Percentiles rank a stretch among this genome's conserved stretches.
phyloP scores from a whole-genome alignment of 1,284 basidiomycete genomes.

The Ceratorhiza oryzae-sativae region DNA sequence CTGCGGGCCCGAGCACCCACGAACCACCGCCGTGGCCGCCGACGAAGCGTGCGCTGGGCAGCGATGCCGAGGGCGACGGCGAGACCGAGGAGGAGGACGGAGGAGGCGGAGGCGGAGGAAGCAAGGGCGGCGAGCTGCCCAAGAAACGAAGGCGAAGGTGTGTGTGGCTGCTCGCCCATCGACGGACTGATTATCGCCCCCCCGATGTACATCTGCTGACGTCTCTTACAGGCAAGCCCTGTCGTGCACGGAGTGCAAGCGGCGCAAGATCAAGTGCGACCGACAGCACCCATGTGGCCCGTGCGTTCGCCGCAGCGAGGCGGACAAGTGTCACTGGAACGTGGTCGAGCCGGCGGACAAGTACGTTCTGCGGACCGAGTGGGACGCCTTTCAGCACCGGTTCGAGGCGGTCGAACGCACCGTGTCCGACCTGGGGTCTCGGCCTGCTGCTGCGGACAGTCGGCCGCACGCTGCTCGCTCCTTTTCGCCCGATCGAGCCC shows the following conservation, averaged over 20 bases:
- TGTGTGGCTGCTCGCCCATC: neutral
- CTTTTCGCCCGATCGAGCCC: neutral
- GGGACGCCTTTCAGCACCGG: constrained; percentile 15
- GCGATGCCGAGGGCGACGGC: constrained; percentile 8
- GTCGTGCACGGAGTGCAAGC: constrained; percentile 59
- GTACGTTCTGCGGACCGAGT: constrained; percentile 25
- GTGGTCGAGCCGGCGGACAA: constrained; percentile 57
- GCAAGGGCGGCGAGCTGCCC: constrained; percentile 4
- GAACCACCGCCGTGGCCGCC: neutral
- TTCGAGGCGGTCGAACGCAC: constrained; percentile 6
- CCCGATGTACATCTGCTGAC: neutral
- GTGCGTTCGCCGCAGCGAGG: constrained; percentile 62
- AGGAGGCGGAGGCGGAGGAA: neutral
- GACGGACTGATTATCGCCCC: neutral
- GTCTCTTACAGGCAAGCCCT: constrained; percentile 41
- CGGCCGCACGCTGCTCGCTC: neutral
- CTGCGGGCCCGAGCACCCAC: constrained; percentile 12
- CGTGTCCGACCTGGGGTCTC: neutral
- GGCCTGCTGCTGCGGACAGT: neutral
- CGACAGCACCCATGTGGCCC: constrained; percentile 65
- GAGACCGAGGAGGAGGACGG: constrained; percentile 12
- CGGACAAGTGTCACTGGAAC: constrained; percentile 64
- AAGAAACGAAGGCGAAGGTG: constrained; percentile 24
- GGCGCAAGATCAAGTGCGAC: constrained; percentile 69
- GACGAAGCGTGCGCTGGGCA: neutral